These are phyloP conservation scores for Starmerella vitae DNA, from an alignment of 805 yeast species.

Conservation along the genomic window DNA sequence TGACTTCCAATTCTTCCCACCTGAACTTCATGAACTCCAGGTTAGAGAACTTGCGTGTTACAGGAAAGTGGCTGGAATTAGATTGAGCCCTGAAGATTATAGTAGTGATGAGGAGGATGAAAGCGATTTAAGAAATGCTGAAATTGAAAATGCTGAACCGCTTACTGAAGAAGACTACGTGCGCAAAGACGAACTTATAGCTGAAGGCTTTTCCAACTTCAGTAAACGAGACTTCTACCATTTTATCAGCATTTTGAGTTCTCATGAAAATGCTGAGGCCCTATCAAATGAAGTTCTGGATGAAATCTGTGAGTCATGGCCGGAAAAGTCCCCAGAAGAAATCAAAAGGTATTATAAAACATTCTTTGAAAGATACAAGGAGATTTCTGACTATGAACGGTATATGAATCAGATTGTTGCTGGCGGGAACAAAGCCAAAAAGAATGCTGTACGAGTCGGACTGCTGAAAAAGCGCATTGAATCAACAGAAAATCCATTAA, in stretches of 20 bases:
- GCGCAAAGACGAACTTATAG: slow-evolving; percentile 42
- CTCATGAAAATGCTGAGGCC: slow-evolving; percentile 53
- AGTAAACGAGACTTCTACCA: slow-evolving; percentile 76
- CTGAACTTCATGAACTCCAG: slow-evolving; percentile 54
- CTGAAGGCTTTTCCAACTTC: slow-evolving; percentile 67
- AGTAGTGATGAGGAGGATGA: slow-evolving; percentile 32
- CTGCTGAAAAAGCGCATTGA: slow-evolving; percentile 62
- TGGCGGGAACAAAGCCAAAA: slow-evolving; percentile 71
- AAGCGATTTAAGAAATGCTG: slow-evolving; percentile 36
- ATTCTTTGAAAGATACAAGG: slow-evolving; percentile 66
- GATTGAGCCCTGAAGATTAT: slow-evolving; percentile 37
- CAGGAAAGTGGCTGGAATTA: slow-evolving; percentile 51
- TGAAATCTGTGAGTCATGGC: slow-evolving; percentile 53
- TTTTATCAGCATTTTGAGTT: slow-evolving; percentile 57
- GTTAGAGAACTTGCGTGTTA: slow-evolving; percentile 70
- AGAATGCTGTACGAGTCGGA: slow-evolving; percentile 57
- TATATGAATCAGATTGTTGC: slow-evolving; percentile 67
- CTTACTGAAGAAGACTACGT: slow-evolving; percentile 68
- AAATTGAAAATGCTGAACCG: slow-evolving; percentile 59
- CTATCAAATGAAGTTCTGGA: slow-evolving; percentile 32
- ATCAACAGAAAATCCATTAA: slow-evolving; percentile 57
- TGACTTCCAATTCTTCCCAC: slow-evolving; percentile 81
- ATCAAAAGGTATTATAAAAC: slow-evolving; percentile 60
- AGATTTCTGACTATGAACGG: slow-evolving; percentile 82
- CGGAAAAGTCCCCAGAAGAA: slow-evolving; percentile 55